Evolutionary conservation across 192 early-diverging fungal species (phyloP).

Genomic region (Entomortierella beljakovae): DNA sequence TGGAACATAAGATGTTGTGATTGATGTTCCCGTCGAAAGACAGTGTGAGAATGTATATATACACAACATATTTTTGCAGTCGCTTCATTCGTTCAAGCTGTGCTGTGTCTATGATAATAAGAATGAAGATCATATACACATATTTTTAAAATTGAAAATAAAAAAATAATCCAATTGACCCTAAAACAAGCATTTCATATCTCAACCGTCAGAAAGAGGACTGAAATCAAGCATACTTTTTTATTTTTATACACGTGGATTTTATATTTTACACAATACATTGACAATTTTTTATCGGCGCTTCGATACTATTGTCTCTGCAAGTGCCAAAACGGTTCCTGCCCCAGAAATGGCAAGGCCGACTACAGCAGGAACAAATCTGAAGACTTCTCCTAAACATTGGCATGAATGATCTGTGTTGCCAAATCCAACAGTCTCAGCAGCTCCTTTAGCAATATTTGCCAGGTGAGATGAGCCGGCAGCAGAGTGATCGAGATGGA

Average conservation of each 20-base stretch:
- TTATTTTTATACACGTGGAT: neutral
- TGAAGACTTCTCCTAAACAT: conserved; percentile 25
- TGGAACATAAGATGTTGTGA: no score
- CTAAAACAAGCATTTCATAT: no score
- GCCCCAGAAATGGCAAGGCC: conserved; percentile 36
- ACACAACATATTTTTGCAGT: no score
- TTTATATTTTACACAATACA: neutral
- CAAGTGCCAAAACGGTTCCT: conserved; percentile 34
- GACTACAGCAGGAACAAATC: conserved; percentile 26
- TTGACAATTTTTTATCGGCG: neutral
- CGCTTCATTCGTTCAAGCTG: no score
- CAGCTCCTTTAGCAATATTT: conserved; percentile 5
- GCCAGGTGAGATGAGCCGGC: neutral
- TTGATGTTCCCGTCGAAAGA: no score
- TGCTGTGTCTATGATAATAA: no score
- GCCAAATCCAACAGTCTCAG: neutral
- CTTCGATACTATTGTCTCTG: conserved; percentile 26
- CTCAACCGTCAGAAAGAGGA: no score
- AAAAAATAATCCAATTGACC: no score
- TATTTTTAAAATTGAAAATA: no score
- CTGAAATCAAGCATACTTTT: no score
- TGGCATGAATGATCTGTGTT: neutral
- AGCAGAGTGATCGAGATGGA: neutral
- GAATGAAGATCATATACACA: no score
- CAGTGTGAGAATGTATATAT: no score